Evolutionary conservation across 192 early-diverging fungal genomes (phyloP).

Genomic region (Dissophora ornata): DNA sequence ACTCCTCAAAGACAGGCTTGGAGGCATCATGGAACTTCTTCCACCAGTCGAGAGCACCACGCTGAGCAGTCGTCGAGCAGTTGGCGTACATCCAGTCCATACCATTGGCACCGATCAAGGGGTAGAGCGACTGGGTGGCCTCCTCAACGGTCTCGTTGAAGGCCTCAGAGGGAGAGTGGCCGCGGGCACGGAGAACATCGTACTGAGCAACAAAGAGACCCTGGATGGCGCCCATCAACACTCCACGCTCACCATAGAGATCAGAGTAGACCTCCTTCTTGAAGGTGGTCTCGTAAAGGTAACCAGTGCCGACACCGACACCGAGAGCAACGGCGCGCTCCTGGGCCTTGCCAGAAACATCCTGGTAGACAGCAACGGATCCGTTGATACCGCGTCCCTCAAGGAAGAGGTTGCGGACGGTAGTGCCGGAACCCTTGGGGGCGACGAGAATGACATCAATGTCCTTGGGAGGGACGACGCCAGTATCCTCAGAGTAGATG

Average conservation of each 20-base stretch:
- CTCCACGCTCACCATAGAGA: constrained; percentile 96
- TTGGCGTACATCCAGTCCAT: constrained; percentile 98
- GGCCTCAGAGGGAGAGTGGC: constrained; percentile 98
- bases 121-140: constrained; percentile 98
- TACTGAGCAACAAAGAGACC: constrained; percentile 97
- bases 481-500: constrained; percentile 92
- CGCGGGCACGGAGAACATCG: constrained; percentile 93
- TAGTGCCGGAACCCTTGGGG: constrained; percentile 95
- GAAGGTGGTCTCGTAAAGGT: constrained; percentile 98
- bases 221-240: constrained; percentile 99
- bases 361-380: constrained; percentile 95
- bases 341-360: constrained; percentile 92
- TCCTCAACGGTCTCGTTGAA: constrained; percentile 99
- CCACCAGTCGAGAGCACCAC: constrained; percentile 98
- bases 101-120: constrained; percentile 94
- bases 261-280: constrained; percentile 98
- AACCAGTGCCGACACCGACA: constrained; percentile 95
- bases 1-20: constrained; percentile 93
- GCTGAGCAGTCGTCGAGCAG: constrained; percentile 97
- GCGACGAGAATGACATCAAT: constrained; percentile 97
- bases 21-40: constrained; percentile 92
- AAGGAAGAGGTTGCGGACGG: constrained; percentile 96
- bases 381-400: constrained; percentile 99
- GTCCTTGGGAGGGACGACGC: constrained; percentile 90
- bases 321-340: constrained; percentile 93